A percentile compares a stretch with the other conserved stretches of the same genome.
Evolutionary conservation across 805 yeast species (phyloP).

Genomic region (Sugiyamaella lignohabitans): DNA sequence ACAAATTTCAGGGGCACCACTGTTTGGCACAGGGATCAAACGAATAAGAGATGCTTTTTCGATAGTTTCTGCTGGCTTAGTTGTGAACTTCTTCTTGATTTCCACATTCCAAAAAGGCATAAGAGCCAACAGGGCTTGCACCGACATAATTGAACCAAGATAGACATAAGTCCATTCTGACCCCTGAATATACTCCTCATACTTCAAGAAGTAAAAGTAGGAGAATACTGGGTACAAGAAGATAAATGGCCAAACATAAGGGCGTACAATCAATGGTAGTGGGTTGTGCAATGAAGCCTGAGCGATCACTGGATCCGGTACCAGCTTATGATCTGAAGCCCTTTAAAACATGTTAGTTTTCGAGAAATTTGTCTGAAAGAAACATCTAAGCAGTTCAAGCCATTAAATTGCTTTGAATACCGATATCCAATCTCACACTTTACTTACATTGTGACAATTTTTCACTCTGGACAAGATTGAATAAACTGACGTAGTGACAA

Average conservation of each 20-base stretch:
- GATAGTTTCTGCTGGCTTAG: conserved; percentile 44
- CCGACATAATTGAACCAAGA: conserved; percentile 62
- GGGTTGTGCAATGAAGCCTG: conserved; percentile 72
- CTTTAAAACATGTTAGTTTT: background rate
- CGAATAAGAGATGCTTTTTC: conserved; percentile 64
- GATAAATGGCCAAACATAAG: conserved; percentile 68
- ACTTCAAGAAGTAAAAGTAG: conserved; percentile 57
- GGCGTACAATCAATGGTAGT: conserved; percentile 51
- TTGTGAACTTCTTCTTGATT: conserved; percentile 65
- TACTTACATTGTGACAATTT: too few species aligned
- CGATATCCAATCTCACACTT: too few species aligned
- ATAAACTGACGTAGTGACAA: too few species aligned
- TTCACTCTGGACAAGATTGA: too few species aligned
- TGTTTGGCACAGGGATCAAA: conserved; percentile 75
- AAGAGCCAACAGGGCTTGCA: conserved; percentile 72
- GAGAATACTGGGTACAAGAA: conserved; percentile 63
- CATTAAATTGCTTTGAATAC: too few species aligned
- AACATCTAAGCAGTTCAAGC: too few species aligned
- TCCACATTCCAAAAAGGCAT: conserved; percentile 92
- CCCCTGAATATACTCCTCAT: conserved; percentile 79
- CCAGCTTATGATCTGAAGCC: conserved; percentile 32
- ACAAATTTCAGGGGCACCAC: conserved; percentile 79
- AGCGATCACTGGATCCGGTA: conserved; percentile 65
- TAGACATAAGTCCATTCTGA: conserved; percentile 95
- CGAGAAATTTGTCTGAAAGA: too few species aligned